A percentile compares a stretch with the other conserved stretches of the same genome.
These are phyloP conservation scores for Arxiozyma slooffiae DNA, from an alignment of 1,139 yeast species.

Conservation along the genomic window DNA sequence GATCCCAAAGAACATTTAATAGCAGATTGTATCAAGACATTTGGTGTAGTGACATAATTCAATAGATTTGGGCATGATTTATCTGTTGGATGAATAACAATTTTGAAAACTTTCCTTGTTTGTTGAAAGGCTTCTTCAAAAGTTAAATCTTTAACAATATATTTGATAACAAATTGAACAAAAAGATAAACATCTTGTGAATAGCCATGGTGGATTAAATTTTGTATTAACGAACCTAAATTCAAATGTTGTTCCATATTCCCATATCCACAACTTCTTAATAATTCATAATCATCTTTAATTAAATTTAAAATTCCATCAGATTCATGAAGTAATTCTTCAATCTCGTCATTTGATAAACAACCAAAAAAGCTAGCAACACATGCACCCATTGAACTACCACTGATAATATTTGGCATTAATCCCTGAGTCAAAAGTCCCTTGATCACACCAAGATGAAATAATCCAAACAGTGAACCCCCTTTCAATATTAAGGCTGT, in stretches of 20 bases:
- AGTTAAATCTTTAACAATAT: slow-evolving; percentile 70
- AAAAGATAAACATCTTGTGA: slow-evolving; percentile 77
- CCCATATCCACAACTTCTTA: slow-evolving; percentile 45
- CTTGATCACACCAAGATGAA: slow-evolving; percentile 86
- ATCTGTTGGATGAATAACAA: slow-evolving; percentile 81
- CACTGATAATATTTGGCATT: slow-evolving; percentile 80
- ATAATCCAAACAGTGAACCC: slow-evolving; percentile 85
- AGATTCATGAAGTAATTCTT: slow-evolving; percentile 20
- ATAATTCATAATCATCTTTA: slow-evolving; percentile 28
- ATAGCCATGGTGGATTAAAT: slow-evolving; percentile 62
- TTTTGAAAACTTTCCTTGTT: slow-evolving; percentile 74
- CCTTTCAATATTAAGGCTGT: slow-evolving; percentile 89
- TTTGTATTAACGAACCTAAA: slow-evolving; percentile 57
- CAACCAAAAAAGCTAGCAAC: slow-evolving; percentile 82
- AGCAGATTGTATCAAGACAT: slow-evolving; percentile 82
- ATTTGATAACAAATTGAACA: slow-evolving; percentile 62
- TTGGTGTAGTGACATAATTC: slow-evolving; percentile 89
- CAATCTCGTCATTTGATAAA: slow-evolving; percentile 35
- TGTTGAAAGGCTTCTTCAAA: slow-evolving; percentile 88
- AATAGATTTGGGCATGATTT: slow-evolving; percentile 60
- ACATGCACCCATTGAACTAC: slow-evolving; percentile 89
- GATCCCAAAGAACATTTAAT: slow-evolving; percentile 52
- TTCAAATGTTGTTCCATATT: slow-evolving; percentile 51
- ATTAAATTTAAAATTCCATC: slow-evolving; percentile 35
- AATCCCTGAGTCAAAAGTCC: slow-evolving; percentile 65